Percentiles rank a stretch among this genome's conserved stretches.
phyloP scores from a whole-genome alignment of 2,329 filamentous ascomycete genomes.

The Nakataea oryzae region DNA sequence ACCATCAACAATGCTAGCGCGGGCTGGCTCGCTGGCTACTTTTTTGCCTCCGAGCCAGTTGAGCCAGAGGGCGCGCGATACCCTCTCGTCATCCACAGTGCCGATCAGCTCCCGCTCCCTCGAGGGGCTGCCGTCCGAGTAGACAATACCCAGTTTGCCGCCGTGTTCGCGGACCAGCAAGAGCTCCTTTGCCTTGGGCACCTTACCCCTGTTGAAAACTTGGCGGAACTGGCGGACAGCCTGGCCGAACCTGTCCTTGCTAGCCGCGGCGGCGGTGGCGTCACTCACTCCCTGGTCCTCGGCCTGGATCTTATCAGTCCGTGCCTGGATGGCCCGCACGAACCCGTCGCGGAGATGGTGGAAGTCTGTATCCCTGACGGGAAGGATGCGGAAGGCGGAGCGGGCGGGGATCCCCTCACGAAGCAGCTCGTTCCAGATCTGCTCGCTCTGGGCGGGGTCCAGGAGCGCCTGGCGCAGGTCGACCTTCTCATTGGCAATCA shows the following conservation, averaged over 20 bases:
- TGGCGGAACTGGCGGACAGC: constrained; percentile 69
- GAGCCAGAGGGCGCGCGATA: constrained; percentile 77
- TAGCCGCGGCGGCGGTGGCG: constrained; percentile 17
- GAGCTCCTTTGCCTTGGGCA: constrained; percentile 72
- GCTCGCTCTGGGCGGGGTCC: constrained; percentile 57
- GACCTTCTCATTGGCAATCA: constrained; percentile 75
- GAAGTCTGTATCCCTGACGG: constrained; percentile 91
- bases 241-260: constrained; percentile 54
- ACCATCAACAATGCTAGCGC: constrained; percentile 75
- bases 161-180: constrained; percentile 56
- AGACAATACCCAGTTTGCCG: constrained; percentile 59
- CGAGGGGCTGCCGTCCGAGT: constrained; percentile 40
- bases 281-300: background rate
- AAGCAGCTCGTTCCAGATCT: constrained; percentile 66
- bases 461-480: constrained; percentile 58
- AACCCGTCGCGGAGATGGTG: constrained; percentile 85
- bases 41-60: constrained; percentile 80
- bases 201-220: constrained; percentile 70
- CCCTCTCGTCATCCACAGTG: constrained; percentile 63
- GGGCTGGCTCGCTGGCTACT: constrained; percentile 74
- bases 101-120: constrained; percentile 51
- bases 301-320: constrained; percentile 36
- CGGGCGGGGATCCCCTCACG: constrained; percentile 53
- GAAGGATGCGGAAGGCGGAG: constrained; percentile 73
- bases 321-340: constrained; percentile 71